Base-by-base conservation (phyloP, 352 stramenopile genomes). In the Paralagenidium karlingii region DNA sequence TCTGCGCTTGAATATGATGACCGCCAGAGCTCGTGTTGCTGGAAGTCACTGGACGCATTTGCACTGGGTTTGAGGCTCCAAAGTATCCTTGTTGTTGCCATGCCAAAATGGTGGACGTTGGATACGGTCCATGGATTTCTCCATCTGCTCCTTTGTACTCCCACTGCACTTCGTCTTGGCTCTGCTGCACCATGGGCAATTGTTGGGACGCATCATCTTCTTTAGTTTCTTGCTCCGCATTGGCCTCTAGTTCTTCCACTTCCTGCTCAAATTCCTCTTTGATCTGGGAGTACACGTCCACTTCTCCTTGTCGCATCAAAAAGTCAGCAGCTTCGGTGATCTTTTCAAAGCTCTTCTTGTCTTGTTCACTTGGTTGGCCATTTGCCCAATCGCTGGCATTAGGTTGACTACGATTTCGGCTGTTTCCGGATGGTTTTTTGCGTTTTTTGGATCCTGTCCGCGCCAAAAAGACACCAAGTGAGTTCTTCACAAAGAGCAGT, bases 21-120 rank as follows among this genome's bases (percentile, higher is more conserved):
- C n/a, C n/a, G n/a, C n/a, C n/a, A 6, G 1, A 28, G 16, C 15
- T 27, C 26, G 40, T 31, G 47, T 29, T 27, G 2, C 36, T 24
- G 5, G 43, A 1, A 0, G 20, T 30, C 2, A 76, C 52, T 52
- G 60, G 65, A 19, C 77, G 69, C 49, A 91, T 87, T 13, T 84
- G 56, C 13, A 91, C 77, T 2, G 77, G 66, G 12, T 44, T 80
- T 4, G 82, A 68, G 34, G 69, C 74, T 40, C 60, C 64, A 38
- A 88, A 91, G 38, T 88, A 91, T 5, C 74, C 70, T 57, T 84
- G 68, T 18, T 79, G 57, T 31, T 78, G 71, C 77, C 77, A 91
- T 12, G 59, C 60, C n/a, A 91, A 40, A 37, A 88, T 66, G 15
- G 51, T 82, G 10, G 71, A 73, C 0, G 77, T 84, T 8, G 77